These are phyloP conservation scores for Boletus insuetus DNA, from an alignment of 768 basidiomycete genomes.

Conservation along the genomic window DNA sequence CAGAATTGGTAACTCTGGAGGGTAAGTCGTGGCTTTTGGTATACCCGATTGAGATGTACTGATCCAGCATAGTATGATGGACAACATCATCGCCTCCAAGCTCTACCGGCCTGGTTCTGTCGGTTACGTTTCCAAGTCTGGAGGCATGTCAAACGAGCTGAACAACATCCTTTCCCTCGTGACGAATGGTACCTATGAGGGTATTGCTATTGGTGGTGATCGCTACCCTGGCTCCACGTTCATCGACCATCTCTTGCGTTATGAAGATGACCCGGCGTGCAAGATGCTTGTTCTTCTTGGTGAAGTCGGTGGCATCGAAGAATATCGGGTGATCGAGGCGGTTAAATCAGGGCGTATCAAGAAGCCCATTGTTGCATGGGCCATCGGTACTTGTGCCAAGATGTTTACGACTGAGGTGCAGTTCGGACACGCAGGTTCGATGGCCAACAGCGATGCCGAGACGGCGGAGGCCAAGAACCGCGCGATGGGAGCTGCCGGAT, in stretches of 20 bases:
- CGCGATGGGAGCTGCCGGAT: constrained; percentile 92
- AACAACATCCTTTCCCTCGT: constrained; percentile 98
- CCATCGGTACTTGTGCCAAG: constrained; percentile 99
- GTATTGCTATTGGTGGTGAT: constrained; percentile 99
- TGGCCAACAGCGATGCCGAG: constrained; percentile 97
- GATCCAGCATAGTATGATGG: constrained; percentile 79
- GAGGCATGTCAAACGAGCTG: constrained; percentile 99
- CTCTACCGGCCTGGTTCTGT: constrained; percentile 97
- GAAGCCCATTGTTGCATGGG: constrained; percentile 99
- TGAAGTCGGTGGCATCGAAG: constrained; percentile 98
- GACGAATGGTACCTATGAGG: constrained; percentile 99
- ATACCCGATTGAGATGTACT: neutral
- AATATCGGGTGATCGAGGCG: constrained; percentile 98
- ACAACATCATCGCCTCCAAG: constrained; percentile 98
- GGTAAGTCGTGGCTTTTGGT: constrained; percentile 45
- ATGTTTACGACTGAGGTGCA: constrained; percentile 99
- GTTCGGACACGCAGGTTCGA: constrained; percentile 97
- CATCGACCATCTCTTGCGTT: constrained; percentile 97
- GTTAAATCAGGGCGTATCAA: constrained; percentile 91
- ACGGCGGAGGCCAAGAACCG: constrained; percentile 98
- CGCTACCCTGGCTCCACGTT: constrained; percentile 98
- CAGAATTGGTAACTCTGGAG: constrained; percentile 99
- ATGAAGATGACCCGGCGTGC: constrained; percentile 95
- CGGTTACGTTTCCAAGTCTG: constrained; percentile 99
- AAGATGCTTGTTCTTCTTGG: constrained; percentile 99